phyloP scores from a whole-genome alignment of 2,329 filamentous ascomycete species.

The Phaeosphaeriaceae sp. region DNA sequence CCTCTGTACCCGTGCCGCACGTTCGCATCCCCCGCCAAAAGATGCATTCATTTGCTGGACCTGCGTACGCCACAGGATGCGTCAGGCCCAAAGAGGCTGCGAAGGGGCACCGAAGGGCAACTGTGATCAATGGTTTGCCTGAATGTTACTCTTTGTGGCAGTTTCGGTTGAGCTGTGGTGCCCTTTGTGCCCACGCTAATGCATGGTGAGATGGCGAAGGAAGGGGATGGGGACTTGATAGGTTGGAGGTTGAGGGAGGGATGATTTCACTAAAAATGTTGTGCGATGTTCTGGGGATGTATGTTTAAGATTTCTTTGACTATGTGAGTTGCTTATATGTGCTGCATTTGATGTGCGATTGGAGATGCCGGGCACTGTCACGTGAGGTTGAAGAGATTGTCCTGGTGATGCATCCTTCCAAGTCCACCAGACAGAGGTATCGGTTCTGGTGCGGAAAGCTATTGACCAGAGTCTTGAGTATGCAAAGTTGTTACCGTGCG shows the following conservation, averaged over 20 bases:
- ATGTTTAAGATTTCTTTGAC: no score
- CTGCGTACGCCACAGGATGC: not conserved
- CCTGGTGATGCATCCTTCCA: no score
- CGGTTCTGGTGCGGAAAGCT: no score
- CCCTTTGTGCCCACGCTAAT: not conserved
- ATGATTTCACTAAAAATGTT: no score
- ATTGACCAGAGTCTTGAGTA: no score
- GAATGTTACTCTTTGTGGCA: not conserved
- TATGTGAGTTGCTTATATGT: no score
- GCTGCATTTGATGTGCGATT: no score
- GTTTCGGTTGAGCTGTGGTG: not conserved
- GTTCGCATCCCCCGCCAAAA: not conserved
- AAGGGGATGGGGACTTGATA: not conserved
- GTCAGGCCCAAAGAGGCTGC: not conserved
- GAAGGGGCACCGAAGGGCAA: constrained; percentile 7
- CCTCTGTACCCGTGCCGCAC: not conserved
- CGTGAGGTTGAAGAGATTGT: no score
- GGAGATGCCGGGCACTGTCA: no score
- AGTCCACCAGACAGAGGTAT: no score
- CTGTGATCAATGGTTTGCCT: not conserved
- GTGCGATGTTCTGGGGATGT: no score
- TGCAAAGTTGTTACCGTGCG: not conserved
- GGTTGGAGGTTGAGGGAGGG: not conserved
- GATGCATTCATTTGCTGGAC: not conserved
- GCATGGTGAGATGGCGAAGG: not conserved